phyloP scores from a whole-genome alignment of 2,329 filamentous ascomycete genomes.

The Sordariomycetes sp. region DNA sequence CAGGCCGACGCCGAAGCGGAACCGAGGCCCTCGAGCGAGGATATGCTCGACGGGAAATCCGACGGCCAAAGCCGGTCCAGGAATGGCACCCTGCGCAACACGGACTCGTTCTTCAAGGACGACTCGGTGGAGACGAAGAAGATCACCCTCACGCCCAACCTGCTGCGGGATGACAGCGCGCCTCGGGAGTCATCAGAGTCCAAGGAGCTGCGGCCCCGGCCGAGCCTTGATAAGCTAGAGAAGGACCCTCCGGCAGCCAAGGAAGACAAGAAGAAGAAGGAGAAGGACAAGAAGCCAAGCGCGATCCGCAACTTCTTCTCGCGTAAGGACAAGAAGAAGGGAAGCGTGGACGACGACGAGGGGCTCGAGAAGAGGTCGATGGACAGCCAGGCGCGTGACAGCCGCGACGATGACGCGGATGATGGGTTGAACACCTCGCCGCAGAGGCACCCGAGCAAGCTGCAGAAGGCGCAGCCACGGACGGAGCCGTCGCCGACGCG shows the following conservation, averaged over 20 bases:
- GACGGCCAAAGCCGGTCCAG: constrained; percentile 53
- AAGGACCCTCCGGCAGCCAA: constrained; percentile 54
- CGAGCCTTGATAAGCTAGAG: constrained; percentile 70
- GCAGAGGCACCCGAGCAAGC: constrained; percentile 53
- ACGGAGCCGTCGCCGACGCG: constrained; percentile 31
- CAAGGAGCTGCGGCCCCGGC: constrained; percentile 41
- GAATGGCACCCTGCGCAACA: constrained; percentile 81
- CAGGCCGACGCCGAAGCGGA: constrained; percentile 8
- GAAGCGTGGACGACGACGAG: constrained; percentile 23
- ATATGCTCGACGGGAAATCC: constrained; percentile 47
- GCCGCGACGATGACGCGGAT: constrained; percentile 30
- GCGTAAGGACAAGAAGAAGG: constrained; percentile 49
- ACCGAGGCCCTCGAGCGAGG: constrained; percentile 46
- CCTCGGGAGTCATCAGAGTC: constrained; percentile 40
- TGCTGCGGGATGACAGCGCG: constrained; percentile 70
- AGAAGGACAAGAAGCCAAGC: constrained; percentile 56
- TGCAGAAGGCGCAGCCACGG: constrained; percentile 56
- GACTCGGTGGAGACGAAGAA: constrained; percentile 93
- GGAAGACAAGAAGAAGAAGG: constrained; percentile 61
- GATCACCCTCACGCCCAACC: constrained; percentile 88
- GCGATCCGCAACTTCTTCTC: constrained; percentile 52
- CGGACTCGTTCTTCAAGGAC: constrained; percentile 96
- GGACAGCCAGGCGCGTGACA: constrained; percentile 5
- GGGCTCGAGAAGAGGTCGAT: constrained; percentile 13
- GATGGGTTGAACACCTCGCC: constrained; percentile 50